Evolutionary conservation across 2,329 filamentous ascomycete genomes (phyloP).

Genomic region (Lasiodiplodia citricola): DNA sequence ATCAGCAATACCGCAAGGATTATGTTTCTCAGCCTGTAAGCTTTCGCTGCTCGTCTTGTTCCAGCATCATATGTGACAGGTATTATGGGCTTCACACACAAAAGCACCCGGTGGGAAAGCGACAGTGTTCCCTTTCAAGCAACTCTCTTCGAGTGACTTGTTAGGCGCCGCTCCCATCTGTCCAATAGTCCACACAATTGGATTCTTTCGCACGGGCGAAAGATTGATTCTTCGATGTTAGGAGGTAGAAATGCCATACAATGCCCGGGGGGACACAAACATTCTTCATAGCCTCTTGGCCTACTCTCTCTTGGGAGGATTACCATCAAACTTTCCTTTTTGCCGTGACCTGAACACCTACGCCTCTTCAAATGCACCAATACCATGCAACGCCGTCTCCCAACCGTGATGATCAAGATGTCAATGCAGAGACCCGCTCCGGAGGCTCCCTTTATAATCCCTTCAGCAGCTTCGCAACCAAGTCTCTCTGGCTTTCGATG

Average conservation of each 20-base stretch:
- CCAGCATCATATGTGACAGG: too few species aligned
- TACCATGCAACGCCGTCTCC: neutral
- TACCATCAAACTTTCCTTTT: neutral
- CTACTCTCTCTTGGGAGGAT: neutral
- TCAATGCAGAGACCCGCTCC: neutral
- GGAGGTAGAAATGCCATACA: neutral
- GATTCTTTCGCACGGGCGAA: neutral
- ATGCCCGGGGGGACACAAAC: neutral
- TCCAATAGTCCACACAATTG: neutral
- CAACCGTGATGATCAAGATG: neutral
- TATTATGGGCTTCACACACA: too few species aligned
- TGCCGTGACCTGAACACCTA: neutral
- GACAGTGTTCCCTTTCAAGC: too few species aligned
- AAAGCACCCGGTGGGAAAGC: too few species aligned
- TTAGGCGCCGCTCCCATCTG: too few species aligned
- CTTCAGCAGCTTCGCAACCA: slow-evolving; percentile 70
- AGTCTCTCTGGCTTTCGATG: slow-evolving; percentile 70
- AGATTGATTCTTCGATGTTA: neutral
- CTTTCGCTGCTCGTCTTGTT: too few species aligned
- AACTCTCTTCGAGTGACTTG: too few species aligned
- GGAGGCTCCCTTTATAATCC: slow-evolving; percentile 44
- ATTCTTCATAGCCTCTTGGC: neutral
- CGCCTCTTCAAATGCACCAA: slow-evolving; percentile 2
- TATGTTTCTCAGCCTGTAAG: too few species aligned
- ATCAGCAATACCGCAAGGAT: too few species aligned